Base-by-base conservation (phyloP, 2,329 filamentous ascomycete genomes). In the Phyllosticta citribraziliensis region DNA sequence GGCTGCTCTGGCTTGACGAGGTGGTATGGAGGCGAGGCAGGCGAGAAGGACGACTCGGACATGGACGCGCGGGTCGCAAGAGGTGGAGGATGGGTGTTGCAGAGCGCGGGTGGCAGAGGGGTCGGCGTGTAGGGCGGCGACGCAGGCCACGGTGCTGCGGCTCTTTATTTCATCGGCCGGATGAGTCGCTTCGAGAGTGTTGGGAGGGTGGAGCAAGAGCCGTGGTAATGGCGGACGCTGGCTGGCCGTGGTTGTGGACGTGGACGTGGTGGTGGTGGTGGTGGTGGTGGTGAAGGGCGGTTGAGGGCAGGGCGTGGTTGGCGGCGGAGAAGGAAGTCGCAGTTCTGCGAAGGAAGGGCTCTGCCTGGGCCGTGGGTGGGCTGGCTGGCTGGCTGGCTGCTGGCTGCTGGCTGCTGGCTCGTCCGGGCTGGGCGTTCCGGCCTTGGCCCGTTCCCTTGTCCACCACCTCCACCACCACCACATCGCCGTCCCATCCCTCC, bases 11-110 rank as follows among this genome's bases (percentile, higher is more conserved):
- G 64, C 70, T 72, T 72, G 66, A 68, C 69, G 63, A 71, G 67
- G 70, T 74, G 70, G 69, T 74, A 73, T 57, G 74, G 70, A 61
- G 76, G 76, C 60, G 73, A 76, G 58, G 74, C 75, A 61, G 77
- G 77, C 56, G 75, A 78, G 67, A 76, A 79, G 58, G 75, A 70
- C 65, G 40, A 47, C n/a, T 47, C 40, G 40, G 40, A 47, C 40
- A 47, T 47, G 40, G 14, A 47, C 40, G 40, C 40, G 40, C 40
- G 40, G 40, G 40, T 47, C 14, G 73, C 73, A 61, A 69, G 70
- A 67, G 76, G 66, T 71, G 73, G 71, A 70, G 72, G 72, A 65
- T 73, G 72, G 69, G 75, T 75, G 47, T 56, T 60, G 53, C 61
- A 63, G 35, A 47, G 52, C 55, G 57, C 62, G 53, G 57, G 57